A percentile compares a stretch with the other conserved stretches of the same genome.
Evolutionary conservation across 2,329 filamentous ascomycete species (phyloP).

Genomic region (Fusarium aywerte): DNA sequence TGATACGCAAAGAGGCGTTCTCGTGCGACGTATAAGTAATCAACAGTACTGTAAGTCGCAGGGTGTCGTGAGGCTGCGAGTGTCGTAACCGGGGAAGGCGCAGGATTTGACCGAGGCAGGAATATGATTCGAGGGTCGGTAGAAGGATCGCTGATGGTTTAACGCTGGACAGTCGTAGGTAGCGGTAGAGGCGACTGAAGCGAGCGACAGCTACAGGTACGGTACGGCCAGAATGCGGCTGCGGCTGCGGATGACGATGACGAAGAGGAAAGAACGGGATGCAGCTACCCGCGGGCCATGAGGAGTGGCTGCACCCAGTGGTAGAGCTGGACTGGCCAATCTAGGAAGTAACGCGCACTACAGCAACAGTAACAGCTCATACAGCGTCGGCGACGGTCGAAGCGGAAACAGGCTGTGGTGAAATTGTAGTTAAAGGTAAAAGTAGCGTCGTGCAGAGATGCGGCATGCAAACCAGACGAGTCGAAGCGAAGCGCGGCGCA

Average conservation of each 20-base stretch:
- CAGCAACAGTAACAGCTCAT: conserved; percentile 31
- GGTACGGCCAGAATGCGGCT: not conserved
- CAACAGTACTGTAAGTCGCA: conserved; percentile 34
- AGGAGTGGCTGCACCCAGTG: conserved; percentile 39
- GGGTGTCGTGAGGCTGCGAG: conserved; percentile 36
- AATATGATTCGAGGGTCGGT: conserved; percentile 33
- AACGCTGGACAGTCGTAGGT: conserved; percentile 14
- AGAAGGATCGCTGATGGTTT: conserved; percentile 31
- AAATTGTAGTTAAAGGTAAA: conserved; percentile 24
- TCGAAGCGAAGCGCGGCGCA: conserved; percentile 35
- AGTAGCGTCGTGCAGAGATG: conserved; percentile 50
- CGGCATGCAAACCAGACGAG: conserved; percentile 49
- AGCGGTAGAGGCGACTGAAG: conserved; percentile 16
- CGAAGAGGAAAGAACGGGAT: conserved; percentile 34
- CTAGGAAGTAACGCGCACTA: conserved; percentile 38
- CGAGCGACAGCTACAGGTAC: conserved; percentile 20
- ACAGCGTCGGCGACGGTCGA: conserved; percentile 41
- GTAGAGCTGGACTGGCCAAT: conserved; percentile 21
- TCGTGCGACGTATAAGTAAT: conserved; percentile 40
- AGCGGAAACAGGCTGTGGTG: conserved; percentile 40
- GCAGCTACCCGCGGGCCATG: conserved; percentile 47
- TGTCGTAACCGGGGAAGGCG: conserved; percentile 33
- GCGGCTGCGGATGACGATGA: conserved; percentile 17
- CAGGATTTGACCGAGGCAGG: conserved; percentile 26
- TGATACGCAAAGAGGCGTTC: conserved; percentile 43